Conservation (phyloP, 2,329 filamentous ascomycete genomes). For the Didymella pinodella region DNA sequence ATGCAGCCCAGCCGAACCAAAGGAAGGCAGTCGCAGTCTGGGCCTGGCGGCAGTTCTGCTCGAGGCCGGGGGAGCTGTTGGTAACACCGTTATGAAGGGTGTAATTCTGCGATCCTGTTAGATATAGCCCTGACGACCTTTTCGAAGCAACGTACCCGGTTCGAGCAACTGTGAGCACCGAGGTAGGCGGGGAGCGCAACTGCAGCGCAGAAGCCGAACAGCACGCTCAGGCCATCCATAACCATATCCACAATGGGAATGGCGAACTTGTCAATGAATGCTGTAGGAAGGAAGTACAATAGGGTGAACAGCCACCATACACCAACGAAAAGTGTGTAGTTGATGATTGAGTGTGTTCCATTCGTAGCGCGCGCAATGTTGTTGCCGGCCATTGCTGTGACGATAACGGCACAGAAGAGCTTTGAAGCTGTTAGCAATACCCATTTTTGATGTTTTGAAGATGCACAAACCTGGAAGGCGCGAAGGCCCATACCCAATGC, state of each 20-base stretch:
- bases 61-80: slow-evolving; percentile 65
- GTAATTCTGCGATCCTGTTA: slow-evolving; percentile 47
- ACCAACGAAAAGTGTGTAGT: slow-evolving; percentile 73
- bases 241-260: slow-evolving; percentile 62
- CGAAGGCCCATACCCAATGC: slow-evolving; percentile 53
- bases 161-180: slow-evolving; percentile 71
- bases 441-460: background rate
- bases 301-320: slow-evolving; percentile 71
- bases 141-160: slow-evolving; percentile 56
- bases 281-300: slow-evolving; percentile 67
- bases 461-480: slow-evolving; percentile 50
- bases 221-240: slow-evolving; percentile 65
- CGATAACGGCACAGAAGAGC: slow-evolving; percentile 67
- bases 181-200: slow-evolving; percentile 76
- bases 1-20: slow-evolving; percentile 77
- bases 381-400: slow-evolving; percentile 69
- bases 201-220: slow-evolving; percentile 75
- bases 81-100: slow-evolving; percentile 64
- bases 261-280: slow-evolving; percentile 62
- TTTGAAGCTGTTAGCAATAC: slow-evolving; percentile 38
- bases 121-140: background rate
- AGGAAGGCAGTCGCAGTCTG: slow-evolving; percentile 79
- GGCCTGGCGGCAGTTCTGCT: slow-evolving; percentile 75
- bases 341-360: slow-evolving; percentile 65
- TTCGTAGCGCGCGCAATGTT: slow-evolving; percentile 63